Evolutionary conservation across 305 asterid species (phyloP), one percentile per base, ranked within the genome.

Genomic region (Nicotiana rustica): DNA sequence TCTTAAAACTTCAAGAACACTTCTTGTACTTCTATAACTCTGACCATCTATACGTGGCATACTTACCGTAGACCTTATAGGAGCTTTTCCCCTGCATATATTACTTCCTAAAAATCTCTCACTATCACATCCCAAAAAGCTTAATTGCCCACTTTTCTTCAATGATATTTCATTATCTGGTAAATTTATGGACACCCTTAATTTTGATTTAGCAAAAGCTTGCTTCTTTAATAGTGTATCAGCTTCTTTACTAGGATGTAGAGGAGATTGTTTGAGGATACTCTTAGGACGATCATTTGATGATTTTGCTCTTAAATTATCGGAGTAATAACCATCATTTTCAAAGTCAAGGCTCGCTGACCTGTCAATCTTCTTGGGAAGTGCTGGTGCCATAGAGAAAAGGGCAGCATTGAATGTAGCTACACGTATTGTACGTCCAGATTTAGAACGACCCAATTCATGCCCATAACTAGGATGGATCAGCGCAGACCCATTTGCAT

Each of bases 311-410:
- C 88, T 83, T 1, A 86, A 77, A 82, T 70, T 85, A 55, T 7
- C 2, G 49, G 49, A 41, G 49, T 78, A 83, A 55, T 84, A 87
- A 3, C 76, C 65, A 14, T 81, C 88, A 61, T 77, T 81, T 55
- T 79, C 93, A 44, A 68, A 83, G 12, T 86, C 92, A 49, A 67
- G 81, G 10, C 85, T 85, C 5, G 91, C 78, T 15, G 87, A 85
- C 10, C 82, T 85, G 47, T 77, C 89, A 9, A 88, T 8, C 29
- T 8, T 14, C 65, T 83, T 83, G 0, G 97, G 91, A 29, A 93
- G 91, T 12, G 93, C 97, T 3, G 97, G 97, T 33, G 99, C 99
- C 98, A 94, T 94, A 91, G 99, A 96, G 88, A 96, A 96, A 2
- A 96, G 90, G 90, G 98, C 97, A 88, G 98, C 99, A 88, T 94